A percentile compares a stretch with the other conserved stretches of the same genome.
phyloP scores from a whole-genome alignment of 2,329 filamentous ascomycete species.

The Fusarium sp. region DNA sequence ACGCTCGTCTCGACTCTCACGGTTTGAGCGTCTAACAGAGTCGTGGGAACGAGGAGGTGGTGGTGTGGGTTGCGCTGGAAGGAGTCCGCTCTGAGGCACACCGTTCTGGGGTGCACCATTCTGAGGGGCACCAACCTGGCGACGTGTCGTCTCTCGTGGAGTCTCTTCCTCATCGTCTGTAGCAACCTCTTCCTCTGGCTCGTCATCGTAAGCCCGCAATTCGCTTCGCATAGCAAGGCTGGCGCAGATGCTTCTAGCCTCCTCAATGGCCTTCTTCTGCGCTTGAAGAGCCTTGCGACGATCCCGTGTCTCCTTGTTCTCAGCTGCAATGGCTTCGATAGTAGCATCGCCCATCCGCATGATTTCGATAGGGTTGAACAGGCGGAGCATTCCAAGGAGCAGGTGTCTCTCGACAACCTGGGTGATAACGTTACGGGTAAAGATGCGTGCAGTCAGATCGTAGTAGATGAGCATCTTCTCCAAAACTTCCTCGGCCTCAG shows the following conservation, averaged over 20 bases:
- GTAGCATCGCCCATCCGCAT: conserved; percentile 55
- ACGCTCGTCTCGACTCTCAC: conserved; percentile 41
- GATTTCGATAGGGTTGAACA: conserved; percentile 62
- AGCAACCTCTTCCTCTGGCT: conserved; percentile 45
- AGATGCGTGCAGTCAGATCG: conserved; percentile 60
- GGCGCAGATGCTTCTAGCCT: conserved; percentile 59
- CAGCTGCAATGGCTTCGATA: conserved; percentile 60
- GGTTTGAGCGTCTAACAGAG: conserved; percentile 32
- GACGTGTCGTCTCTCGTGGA: conserved; percentile 22
- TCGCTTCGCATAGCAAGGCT: conserved; percentile 62
- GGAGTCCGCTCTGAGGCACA: conserved; percentile 29
- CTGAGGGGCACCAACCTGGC: conserved; percentile 33
- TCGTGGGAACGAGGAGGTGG: conserved; percentile 33
- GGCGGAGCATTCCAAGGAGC: conserved; percentile 59
- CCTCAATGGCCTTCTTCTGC: conserved; percentile 60
- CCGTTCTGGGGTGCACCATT: conserved; percentile 26
- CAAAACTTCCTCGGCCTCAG: conserved; percentile 60
- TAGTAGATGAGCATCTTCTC: conserved; percentile 66
- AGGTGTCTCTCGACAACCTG: conserved; percentile 61
- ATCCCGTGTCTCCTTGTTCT: conserved; percentile 62
- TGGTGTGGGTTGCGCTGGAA: conserved; percentile 25
- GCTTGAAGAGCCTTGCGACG: conserved; percentile 56
- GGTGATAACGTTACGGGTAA: conserved; percentile 61
- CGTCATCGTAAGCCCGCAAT: conserved; percentile 52
- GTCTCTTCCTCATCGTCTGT: conserved; percentile 46